These are phyloP conservation scores for Halophytophthora polymorphica DNA, from an alignment of 352 stramenopile genomes.

Conservation along the genomic window DNA sequence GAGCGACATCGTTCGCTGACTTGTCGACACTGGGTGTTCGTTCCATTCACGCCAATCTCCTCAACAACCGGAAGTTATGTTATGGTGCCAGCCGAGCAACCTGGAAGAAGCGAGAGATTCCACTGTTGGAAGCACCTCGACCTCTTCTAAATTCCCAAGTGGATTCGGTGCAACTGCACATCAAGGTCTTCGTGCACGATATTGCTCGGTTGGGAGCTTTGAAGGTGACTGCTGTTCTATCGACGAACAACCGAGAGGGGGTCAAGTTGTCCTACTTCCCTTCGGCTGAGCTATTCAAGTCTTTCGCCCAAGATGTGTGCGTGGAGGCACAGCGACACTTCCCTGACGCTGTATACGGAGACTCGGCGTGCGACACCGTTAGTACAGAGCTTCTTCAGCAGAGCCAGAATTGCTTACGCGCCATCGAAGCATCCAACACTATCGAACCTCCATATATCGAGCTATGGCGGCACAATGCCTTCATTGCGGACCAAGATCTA, in stretches of 20 bases:
- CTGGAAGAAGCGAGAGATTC: conserved; percentile 1
- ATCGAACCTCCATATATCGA: conserved; percentile 13
- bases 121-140: too few species aligned
- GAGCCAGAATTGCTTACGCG: conserved; percentile 5
- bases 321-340: too few species aligned
- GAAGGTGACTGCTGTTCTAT: conserved; percentile 12
- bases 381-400: neutral
- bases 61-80: conserved; percentile 13
- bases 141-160: too few species aligned
- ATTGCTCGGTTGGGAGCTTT: conserved; percentile 5
- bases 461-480: conserved; percentile 32
- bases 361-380: too few species aligned
- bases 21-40: conserved; percentile 37
- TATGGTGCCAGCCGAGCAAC: conserved; percentile 9
- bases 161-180: conserved; percentile 5
- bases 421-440: neutral
- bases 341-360: too few species aligned
- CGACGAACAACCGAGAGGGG: neutral
- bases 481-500: conserved; percentile 9
- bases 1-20: conserved; percentile 44
- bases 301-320: too few species aligned
- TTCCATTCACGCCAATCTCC: conserved; percentile 45
- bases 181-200: conserved; percentile 24
- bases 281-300: conserved; percentile 6
- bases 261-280: conserved; percentile 14